A percentile compares a stretch with the other conserved stretches of the same genome.
phyloP scores from a whole-genome alignment of 2,329 filamentous ascomycete species.

The Zymoseptoria tritici region DNA sequence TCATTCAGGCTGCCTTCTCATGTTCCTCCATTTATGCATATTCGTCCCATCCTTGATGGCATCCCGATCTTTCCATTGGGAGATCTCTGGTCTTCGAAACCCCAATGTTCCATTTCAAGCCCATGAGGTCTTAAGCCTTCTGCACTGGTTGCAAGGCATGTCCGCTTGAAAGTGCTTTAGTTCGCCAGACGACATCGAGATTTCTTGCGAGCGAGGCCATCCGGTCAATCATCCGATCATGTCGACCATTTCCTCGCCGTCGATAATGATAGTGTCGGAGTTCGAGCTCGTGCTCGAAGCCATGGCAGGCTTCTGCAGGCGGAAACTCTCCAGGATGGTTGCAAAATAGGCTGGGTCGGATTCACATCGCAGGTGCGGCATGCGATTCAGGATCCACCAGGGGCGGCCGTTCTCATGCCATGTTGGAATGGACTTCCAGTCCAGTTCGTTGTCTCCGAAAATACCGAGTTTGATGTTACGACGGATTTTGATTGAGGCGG shows the following conservation, averaged over 20 bases:
- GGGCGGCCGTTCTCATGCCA: not conserved
- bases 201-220: not conserved
- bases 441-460: conserved; percentile 12
- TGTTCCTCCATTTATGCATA: not conserved
- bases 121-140: no score
- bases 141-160: no score
- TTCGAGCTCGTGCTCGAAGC: not conserved
- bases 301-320: not conserved
- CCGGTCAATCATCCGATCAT: conserved; percentile 17
- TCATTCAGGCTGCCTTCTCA: not conserved
- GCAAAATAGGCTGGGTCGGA: not conserved
- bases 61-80: not conserved
- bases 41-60: not conserved
- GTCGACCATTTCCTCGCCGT: conserved; percentile 18
- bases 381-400: not conserved
- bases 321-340: not conserved
- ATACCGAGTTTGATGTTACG: conserved; percentile 12
- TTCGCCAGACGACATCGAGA: not conserved
- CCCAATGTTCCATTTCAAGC: no score
- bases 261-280: conserved; percentile 6
- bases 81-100: no score
- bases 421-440: conserved; percentile 19
- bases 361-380: not conserved
- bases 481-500: not conserved
- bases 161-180: no score